Percentiles rank a stretch among this genome's conserved stretches.
Conservation (phyloP, 352 stramenopile species). For the Thraustotheca clavata region DNA sequence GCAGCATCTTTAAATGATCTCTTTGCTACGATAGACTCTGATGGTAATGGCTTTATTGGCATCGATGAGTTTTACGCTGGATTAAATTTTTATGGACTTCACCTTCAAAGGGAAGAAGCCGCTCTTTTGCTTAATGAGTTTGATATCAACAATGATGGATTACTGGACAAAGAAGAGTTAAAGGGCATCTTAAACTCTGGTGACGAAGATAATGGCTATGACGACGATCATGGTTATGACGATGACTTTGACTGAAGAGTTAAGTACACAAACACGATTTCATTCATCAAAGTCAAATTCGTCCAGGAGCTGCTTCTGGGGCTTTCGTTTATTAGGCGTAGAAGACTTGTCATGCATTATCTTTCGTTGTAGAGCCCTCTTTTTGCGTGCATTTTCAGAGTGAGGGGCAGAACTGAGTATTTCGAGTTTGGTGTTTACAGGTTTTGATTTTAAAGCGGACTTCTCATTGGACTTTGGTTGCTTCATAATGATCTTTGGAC, state of each 20-base stretch:
- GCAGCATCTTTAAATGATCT: slow-evolving; percentile 27
- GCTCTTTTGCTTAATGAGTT: slow-evolving; percentile 40
- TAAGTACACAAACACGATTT: background rate
- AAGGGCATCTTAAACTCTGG: slow-evolving; percentile 29
- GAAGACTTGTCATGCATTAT: too few species aligned
- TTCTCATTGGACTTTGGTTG: background rate
- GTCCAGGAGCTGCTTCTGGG: slow-evolving; percentile 5
- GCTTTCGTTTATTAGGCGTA: background rate
- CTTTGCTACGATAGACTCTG: slow-evolving; percentile 44
- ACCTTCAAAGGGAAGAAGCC: slow-evolving; percentile 35
- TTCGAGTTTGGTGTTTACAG: background rate
- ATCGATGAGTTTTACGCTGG: slow-evolving; percentile 43
- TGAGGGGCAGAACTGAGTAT: background rate
- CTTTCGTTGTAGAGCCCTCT: background rate
- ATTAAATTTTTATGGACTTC: slow-evolving; percentile 34
- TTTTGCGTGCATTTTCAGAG: background rate
- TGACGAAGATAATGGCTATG: slow-evolving; percentile 34
- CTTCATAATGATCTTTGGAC: too few species aligned
- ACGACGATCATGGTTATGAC: slow-evolving; percentile 31
- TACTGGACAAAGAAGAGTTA: slow-evolving; percentile 47
- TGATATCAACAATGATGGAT: slow-evolving; percentile 41
- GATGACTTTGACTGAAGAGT: slow-evolving; percentile 47
- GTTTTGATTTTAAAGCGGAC: background rate
- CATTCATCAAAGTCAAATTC: slow-evolving; percentile 13
- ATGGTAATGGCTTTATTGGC: slow-evolving; percentile 50